Evolutionary conservation across 768 basidiomycete species (phyloP).

Genomic region (Lactarius evosmus): DNA sequence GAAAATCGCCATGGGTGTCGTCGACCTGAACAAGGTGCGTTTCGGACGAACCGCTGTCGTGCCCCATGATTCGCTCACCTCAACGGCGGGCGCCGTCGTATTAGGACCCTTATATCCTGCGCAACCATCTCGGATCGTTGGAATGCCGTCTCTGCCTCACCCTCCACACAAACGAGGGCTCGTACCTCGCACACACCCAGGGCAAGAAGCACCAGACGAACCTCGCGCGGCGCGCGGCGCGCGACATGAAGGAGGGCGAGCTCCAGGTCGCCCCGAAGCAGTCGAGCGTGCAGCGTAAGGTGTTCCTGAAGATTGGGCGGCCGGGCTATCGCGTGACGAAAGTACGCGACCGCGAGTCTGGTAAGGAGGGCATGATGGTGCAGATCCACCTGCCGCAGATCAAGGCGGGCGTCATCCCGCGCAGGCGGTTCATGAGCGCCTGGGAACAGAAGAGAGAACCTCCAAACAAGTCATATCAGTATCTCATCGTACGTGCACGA

Average conservation of each 20-base stretch:
- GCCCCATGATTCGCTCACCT: no score
- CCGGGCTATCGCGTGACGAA: constrained; percentile 97
- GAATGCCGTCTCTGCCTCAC: constrained; percentile 98
- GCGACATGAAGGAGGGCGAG: constrained; percentile 91
- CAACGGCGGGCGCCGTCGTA: no score
- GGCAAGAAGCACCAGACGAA: constrained; percentile 99
- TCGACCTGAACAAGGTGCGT: constrained; percentile 91
- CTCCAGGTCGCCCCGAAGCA: constrained; percentile 84
- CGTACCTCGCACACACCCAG: constrained; percentile 98
- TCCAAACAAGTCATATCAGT: constrained; percentile 95
- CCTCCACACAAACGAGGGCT: constrained; percentile 98
- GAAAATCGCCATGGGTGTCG: constrained; percentile 95
- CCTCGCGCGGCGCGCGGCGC: constrained; percentile 93
- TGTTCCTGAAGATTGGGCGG: constrained; percentile 95
- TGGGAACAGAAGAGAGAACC: constrained; percentile 97
- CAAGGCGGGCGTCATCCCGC: constrained; percentile 77
- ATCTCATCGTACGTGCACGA: constrained; percentile 76
- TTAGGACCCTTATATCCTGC: constrained; percentile 96
- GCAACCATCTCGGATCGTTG: constrained; percentile 96
- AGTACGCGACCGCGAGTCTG: constrained; percentile 85
- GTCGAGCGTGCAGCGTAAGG: constrained; percentile 80
- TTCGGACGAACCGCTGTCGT: no score
- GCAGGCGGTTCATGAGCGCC: constrained; percentile 92
- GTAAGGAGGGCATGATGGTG: constrained; percentile 96
- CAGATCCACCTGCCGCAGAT: constrained; percentile 96